Evolutionary conservation across 306 rosid genomes (phyloP), one percentile per base, ranked within the genome.

Genomic region (Prunus armeniaca): DNA sequence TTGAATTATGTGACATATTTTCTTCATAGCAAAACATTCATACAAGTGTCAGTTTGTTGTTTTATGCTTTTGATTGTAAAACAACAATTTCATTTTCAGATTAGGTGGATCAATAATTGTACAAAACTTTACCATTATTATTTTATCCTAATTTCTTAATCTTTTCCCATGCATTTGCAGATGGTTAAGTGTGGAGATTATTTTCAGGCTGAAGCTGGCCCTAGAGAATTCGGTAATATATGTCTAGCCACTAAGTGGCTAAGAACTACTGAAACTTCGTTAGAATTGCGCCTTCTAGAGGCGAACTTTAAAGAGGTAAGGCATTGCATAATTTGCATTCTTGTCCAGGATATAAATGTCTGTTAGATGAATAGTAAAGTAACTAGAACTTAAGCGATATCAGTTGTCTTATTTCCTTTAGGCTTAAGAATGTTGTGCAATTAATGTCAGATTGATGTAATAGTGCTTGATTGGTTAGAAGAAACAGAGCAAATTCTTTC

Each of bases 131-230:
- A 13, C 14, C 5, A 27, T 12, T 38, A 57, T 63, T 70, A 25
- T 43, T 2, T 32, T 54, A 2, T 32, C 6, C 75, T 57, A 61
- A 32, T 61, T 13, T 62, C 20, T 63, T 30, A 49, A 27, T 14
- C 2, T 55, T 67, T 24, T 75, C 55, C 14, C 30, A 65, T 65
- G 38, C 56, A 64, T 65, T 14, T 62, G 66, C 87, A 91, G 96
- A 83, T 65, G 78, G 84, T 84, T 8, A 92, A 94, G 70, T 95
- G 99, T 82, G 97, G 96, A 73, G 93, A 95, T 85, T 95, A 95
- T 79, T 95, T 87, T 81, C 97, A 88, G 83, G 88, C 97, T 24
- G 97, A 95, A 85, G 90, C 87, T 87, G 88, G 97, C 69, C 91
- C 97, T 46, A 89, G 97, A 81, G 97, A 90, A 72, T 86, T 91